These are phyloP conservation scores for Geotrichum australiense DNA, from an alignment of 1,139 yeast species.

Conservation along the genomic window DNA sequence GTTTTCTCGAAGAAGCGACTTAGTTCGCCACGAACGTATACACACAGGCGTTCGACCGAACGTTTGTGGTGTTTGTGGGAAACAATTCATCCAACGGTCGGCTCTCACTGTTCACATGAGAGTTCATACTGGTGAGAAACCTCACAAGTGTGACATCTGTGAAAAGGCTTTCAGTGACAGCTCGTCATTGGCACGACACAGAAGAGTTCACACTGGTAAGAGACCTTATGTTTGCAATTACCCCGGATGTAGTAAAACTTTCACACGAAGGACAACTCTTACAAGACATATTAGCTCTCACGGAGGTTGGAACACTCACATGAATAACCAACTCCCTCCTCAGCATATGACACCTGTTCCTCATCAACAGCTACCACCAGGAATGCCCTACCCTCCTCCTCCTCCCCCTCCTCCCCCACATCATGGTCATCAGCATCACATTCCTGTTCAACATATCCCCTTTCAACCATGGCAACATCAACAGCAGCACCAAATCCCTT, in stretches of 20 bases:
- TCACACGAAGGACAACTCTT: slow-evolving; percentile 61
- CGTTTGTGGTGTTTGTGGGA: slow-evolving; percentile 36
- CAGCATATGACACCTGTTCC: background rate
- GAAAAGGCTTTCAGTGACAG: slow-evolving; percentile 37
- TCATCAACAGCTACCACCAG: slow-evolving; percentile 7
- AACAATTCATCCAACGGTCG: slow-evolving; percentile 61
- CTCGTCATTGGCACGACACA: slow-evolving; percentile 37
- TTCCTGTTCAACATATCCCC: slow-evolving; percentile 6
- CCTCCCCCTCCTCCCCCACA: slow-evolving; percentile 7
- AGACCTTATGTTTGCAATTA: slow-evolving; percentile 68
- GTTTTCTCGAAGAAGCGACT: slow-evolving; percentile 59
- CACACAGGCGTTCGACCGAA: slow-evolving; percentile 72
- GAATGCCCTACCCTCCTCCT: slow-evolving; percentile 1
- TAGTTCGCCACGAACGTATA: slow-evolving; percentile 65
- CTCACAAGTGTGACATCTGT: slow-evolving; percentile 35
- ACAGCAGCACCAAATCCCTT: slow-evolving; percentile 11
- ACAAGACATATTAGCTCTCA: slow-evolving; percentile 63
- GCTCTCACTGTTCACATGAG: slow-evolving; percentile 67
- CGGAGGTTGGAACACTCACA: slow-evolving; percentile 25
- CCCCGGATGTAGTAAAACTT: slow-evolving; percentile 60
- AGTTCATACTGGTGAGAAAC: slow-evolving; percentile 83
- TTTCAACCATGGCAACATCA: slow-evolving; percentile 11
- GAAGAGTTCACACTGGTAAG: slow-evolving; percentile 39
- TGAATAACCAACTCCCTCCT: slow-evolving; percentile 2
- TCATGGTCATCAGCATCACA: slow-evolving; percentile 1